phyloP scores from a whole-genome alignment of 306 rosid genomes.

The Datisca glomerata region DNA sequence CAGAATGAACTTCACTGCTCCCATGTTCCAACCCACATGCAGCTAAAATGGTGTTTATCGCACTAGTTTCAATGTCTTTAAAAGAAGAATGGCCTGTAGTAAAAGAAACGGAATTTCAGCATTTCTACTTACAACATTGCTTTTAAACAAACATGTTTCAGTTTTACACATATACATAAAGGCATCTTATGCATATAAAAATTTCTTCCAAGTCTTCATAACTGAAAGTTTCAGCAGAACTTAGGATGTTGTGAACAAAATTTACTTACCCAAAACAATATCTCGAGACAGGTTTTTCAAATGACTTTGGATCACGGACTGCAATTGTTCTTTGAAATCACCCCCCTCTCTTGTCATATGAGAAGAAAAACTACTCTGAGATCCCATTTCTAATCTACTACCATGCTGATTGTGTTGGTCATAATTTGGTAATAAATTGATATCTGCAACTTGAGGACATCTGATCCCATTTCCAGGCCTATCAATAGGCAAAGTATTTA shows the following conservation, averaged over 20 bases:
- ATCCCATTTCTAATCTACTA: conserved; percentile 26
- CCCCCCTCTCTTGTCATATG: conserved; percentile 24
- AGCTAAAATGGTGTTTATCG: conserved; percentile 51
- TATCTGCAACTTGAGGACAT: conserved; percentile 41
- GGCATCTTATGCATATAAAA: background rate
- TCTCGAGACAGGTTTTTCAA: conserved; percentile 42
- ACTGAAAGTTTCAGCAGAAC: background rate
- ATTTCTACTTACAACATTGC: background rate
- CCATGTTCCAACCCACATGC: conserved; percentile 67
- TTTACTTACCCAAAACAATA: conserved; percentile 38
- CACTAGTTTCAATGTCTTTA: conserved; percentile 41
- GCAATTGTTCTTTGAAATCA: conserved; percentile 48
- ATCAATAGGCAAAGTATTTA: conserved; percentile 16
- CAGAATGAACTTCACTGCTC: conserved; percentile 32
- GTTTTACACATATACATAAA: no score
- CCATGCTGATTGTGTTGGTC: conserved; percentile 40
- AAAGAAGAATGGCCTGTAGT: conserved; percentile 42
- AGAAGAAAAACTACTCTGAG: conserved; percentile 17
- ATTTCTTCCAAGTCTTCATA: background rate
- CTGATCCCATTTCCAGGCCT: conserved; percentile 23
- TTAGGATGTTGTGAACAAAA: conserved; percentile 4
- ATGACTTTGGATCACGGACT: conserved; percentile 46
- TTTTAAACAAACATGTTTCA: background rate
- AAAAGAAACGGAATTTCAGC: conserved; percentile 13
- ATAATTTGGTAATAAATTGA: conserved; percentile 24